phyloP scores from a whole-genome alignment of 345 rosid genomes.

The Populus tremula region DNA sequence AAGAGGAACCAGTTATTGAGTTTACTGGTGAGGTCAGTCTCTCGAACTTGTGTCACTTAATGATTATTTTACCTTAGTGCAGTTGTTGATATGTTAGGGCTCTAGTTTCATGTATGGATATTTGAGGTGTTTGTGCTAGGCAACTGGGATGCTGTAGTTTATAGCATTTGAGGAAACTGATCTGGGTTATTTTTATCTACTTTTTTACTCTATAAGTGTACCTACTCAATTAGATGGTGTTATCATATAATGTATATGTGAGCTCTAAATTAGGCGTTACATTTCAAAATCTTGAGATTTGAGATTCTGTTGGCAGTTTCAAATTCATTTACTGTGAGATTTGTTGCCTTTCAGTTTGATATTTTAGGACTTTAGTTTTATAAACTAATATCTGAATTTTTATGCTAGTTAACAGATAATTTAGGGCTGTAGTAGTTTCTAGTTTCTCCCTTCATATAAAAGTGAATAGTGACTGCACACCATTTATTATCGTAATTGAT shows the following conservation, averaged over 20 bases:
- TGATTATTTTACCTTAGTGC: not conserved
- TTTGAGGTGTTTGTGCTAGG: not conserved
- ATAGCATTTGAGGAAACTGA: not conserved
- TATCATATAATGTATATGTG: not conserved
- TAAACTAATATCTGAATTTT: not conserved
- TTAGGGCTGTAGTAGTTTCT: not conserved
- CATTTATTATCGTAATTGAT: not conserved
- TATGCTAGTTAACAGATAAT: not conserved
- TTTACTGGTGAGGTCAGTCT: constrained; percentile 86
- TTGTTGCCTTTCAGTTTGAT: not conserved
- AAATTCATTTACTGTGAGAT: not conserved
- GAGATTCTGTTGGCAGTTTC: not conserved
- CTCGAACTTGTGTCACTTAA: not conserved
- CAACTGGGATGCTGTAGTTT: not conserved
- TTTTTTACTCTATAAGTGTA: not conserved
- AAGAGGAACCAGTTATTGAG: constrained; percentile 76
- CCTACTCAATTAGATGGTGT: not conserved
- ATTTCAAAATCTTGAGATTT: not conserved
- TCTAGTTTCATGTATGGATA: not conserved
- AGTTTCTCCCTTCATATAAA: not conserved
- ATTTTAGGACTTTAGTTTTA: not conserved
- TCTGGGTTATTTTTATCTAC: not conserved
- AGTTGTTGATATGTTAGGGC: not conserved
- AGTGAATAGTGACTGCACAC: not conserved
- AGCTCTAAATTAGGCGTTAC: no score